Percentiles rank a stretch among this genome's conserved stretches.
Evolutionary conservation across 73 alveolate species (phyloP).

Genomic region (Symbiodinium natans): DNA sequence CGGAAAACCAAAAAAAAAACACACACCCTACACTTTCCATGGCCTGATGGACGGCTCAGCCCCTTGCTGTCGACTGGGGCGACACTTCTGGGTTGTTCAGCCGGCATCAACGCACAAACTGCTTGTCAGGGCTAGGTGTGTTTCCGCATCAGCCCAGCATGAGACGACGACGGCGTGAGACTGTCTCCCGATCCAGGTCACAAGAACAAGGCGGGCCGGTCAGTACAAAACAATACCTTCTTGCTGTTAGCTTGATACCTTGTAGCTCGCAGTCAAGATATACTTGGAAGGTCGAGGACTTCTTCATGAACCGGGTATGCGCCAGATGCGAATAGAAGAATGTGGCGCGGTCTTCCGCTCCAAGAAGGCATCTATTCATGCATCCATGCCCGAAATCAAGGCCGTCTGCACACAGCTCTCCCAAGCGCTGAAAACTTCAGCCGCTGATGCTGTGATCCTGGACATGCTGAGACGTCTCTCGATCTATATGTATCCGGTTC

Average conservation of each 20-base stretch:
- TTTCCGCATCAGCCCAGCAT: not conserved
- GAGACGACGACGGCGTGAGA: not conserved
- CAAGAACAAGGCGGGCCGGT: no score
- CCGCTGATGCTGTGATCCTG: not conserved
- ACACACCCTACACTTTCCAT: no score
- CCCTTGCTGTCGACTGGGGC: no score
- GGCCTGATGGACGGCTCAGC: no score
- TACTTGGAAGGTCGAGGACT: not conserved
- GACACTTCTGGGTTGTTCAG: no score
- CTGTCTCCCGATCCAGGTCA: not conserved
- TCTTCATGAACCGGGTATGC: not conserved
- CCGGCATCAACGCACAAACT: no score
- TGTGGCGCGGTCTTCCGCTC: constrained; percentile 30
- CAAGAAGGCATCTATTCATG: constrained; percentile 39
- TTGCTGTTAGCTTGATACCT: no score
- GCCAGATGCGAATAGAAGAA: constrained; percentile 65
- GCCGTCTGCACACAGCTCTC: not conserved
- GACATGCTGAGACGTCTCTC: constrained; percentile 50
- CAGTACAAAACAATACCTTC: no score
- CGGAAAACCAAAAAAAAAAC: no score
- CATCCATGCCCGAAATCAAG: not conserved
- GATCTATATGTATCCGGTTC: constrained; percentile 42
- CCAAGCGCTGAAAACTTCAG: not conserved
- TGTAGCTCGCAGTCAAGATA: no score
- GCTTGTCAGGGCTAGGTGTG: no score